Conservation (phyloP, 306 rosid genomes). For the Luffa aegyptiaca region DNA sequence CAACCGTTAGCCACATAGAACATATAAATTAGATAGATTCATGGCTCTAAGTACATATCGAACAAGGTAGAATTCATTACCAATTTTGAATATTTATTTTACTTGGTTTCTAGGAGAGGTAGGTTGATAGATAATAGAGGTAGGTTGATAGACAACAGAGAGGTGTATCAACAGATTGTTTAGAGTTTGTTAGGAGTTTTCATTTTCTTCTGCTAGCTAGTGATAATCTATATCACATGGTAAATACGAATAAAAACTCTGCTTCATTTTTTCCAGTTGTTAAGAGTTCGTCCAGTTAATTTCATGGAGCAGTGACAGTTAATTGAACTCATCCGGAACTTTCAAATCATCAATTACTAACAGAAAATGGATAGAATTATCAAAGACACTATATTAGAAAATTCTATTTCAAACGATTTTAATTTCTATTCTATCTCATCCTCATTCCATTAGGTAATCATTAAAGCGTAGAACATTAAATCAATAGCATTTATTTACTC, state of each 20-base stretch:
- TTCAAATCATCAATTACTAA: not conserved
- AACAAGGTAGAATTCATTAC: not conserved
- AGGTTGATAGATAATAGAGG: not conserved
- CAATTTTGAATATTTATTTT: not conserved
- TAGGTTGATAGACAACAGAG: not conserved
- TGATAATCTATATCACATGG: not conserved
- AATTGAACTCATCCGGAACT: not conserved
- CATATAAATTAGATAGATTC: not conserved
- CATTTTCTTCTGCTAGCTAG: not conserved
- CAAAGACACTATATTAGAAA: not conserved
- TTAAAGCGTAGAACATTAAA: not conserved
- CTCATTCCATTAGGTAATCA: not conserved
- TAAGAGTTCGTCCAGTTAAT: not conserved
- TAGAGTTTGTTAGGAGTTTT: constrained; percentile 2
- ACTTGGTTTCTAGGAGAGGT: not conserved
- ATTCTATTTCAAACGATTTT: not conserved
- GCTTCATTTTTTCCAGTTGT: not conserved
- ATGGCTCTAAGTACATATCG: not conserved
- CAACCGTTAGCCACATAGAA: constrained; percentile 10
- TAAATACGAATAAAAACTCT: not conserved
- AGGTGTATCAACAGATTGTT: not conserved
- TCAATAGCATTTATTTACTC: not conserved
- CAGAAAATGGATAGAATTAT: not conserved
- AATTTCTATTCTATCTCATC: not conserved
- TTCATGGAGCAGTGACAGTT: not conserved